Percentiles rank a stretch among this genome's conserved stretches.
Evolutionary conservation across 2,329 filamentous ascomycete species (phyloP).

Genomic region (Neofusicoccum sp.): DNA sequence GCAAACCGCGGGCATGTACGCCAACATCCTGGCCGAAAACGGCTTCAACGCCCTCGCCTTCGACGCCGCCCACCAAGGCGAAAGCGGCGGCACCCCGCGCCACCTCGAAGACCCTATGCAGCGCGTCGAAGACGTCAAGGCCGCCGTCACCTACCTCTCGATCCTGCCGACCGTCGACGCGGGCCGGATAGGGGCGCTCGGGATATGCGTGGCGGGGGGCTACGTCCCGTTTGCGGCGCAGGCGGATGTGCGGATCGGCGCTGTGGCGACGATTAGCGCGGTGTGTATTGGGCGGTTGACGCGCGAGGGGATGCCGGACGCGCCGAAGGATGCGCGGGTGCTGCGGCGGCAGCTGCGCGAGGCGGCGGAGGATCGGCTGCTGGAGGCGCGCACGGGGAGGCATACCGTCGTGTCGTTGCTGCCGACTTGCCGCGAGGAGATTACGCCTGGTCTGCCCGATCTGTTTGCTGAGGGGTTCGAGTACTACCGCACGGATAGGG

Average conservation of each 20-base stretch:
- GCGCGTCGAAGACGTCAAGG: constrained; percentile 37
- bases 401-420: constrained; percentile 5
- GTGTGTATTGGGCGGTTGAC: constrained; percentile 33
- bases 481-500: constrained; percentile 26
- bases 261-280: constrained; percentile 34
- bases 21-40: constrained; percentile 27
- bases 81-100: constrained; percentile 36
- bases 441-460: constrained; percentile 11
- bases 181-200: constrained; percentile 38
- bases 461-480: constrained; percentile 22
- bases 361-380: not conserved
- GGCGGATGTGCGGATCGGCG: constrained; percentile 39
- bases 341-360: not conserved
- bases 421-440: constrained; percentile 15
- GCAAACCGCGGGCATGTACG: constrained; percentile 37
- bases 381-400: not conserved
- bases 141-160: constrained; percentile 37
- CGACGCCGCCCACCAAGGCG: constrained; percentile 42
- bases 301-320: constrained; percentile 23
- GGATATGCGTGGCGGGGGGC: constrained; percentile 41
- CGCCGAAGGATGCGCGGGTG: not conserved
- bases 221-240: constrained; percentile 37
- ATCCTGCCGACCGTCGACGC: constrained; percentile 30
- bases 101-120: constrained; percentile 39
- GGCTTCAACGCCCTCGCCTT: constrained; percentile 38